Conservation (phyloP, 371 early-diverging fungal species). For the Saksenaea oblongispora region DNA sequence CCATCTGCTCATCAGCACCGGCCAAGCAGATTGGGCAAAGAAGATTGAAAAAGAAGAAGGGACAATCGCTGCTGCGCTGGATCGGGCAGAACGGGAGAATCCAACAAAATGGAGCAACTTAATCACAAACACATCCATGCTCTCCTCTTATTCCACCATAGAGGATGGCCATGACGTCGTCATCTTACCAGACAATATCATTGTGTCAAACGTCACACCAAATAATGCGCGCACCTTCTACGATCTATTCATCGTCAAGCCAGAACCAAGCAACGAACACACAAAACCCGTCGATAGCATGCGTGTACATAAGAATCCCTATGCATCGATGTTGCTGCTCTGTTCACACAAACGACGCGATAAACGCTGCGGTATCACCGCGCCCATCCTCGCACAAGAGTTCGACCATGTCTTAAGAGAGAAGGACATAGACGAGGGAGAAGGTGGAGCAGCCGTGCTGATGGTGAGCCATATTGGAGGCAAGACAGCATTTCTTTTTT, state of each 20-base stretch:
- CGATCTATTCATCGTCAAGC: constrained; percentile 41
- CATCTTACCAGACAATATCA: constrained; percentile 58
- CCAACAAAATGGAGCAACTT: constrained; percentile 32
- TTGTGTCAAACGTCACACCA: constrained; percentile 54
- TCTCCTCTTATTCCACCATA: constrained; percentile 25
- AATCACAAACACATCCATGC: constrained; percentile 54
- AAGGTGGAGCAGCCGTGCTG: constrained; percentile 51
- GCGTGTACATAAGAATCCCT: constrained; percentile 44
- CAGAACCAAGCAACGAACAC: constrained; percentile 5
- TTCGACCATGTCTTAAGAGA: constrained; percentile 63
- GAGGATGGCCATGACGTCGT: constrained; percentile 39
- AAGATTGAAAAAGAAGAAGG: constrained; percentile 60
- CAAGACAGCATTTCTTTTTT: constrained; percentile 17
- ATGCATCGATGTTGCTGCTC: constrained; percentile 63
- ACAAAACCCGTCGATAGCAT: constrained; percentile 19
- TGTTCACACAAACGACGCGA: constrained; percentile 82
- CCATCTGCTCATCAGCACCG: constrained; percentile 70
- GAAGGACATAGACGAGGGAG: constrained; percentile 56
- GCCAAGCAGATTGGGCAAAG: constrained; percentile 62
- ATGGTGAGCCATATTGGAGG: constrained; percentile 76
- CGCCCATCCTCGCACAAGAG: constrained; percentile 69
- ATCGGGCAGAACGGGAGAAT: constrained; percentile 14
- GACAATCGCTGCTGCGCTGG: constrained; percentile 45
- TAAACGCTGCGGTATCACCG: constrained; percentile 80
- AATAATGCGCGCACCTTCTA: constrained; percentile 50